Evolutionary conservation across 2,329 filamentous ascomycete species (phyloP), one percentile per base, ranked within the genome.

Genomic region (Diaporthe aspalathi): DNA sequence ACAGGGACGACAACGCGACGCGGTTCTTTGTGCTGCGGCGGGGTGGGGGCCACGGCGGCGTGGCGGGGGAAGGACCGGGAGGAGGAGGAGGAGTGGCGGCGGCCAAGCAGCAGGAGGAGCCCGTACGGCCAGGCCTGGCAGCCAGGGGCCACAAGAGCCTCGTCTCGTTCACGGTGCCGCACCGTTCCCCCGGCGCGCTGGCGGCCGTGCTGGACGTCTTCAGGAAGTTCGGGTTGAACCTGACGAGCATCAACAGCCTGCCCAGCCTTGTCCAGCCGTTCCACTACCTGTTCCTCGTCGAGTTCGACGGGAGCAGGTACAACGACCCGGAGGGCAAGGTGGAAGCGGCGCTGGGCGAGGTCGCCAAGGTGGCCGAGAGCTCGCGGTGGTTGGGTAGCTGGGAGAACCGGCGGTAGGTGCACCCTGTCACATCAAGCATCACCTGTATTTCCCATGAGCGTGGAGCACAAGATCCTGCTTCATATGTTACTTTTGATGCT

Each of bases 281-380:
- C 89, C 91, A 97, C 79, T 98, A 98, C 82, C 89, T 98, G 47
- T 98, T 98, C 83, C 95, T 98, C 79, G 91, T 98, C 38, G 95
- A 98, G 84, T 94, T 97, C 76, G 89, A 92, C 79, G 92, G 92
- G 1, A 87, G 89, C 79, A 83, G 82, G 75, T 76, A 80, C 70
- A 80, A 82, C 62, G 89, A 89, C 76, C 84, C 85, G 2, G 84
- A 87, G 67, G 87, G 86, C 4, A 84, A 85, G 73, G 91, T 94
- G 20, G 85, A 88, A 71, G 82, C 81, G 27, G 92, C 90, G 32
- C 80, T 95, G 78, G 83, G 83, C 65, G 87, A 87, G 74, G 84
- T 94, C 74, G 83, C 82, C 1, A 79, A 79, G 38, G 87, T 90
- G 73, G 89, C 90, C n/a, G 83, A 88, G 79, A 85, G 82, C 57